These are phyloP conservation scores for Kuraishia molischiana DNA, from an alignment of 805 yeast species.

Conservation along the genomic window DNA sequence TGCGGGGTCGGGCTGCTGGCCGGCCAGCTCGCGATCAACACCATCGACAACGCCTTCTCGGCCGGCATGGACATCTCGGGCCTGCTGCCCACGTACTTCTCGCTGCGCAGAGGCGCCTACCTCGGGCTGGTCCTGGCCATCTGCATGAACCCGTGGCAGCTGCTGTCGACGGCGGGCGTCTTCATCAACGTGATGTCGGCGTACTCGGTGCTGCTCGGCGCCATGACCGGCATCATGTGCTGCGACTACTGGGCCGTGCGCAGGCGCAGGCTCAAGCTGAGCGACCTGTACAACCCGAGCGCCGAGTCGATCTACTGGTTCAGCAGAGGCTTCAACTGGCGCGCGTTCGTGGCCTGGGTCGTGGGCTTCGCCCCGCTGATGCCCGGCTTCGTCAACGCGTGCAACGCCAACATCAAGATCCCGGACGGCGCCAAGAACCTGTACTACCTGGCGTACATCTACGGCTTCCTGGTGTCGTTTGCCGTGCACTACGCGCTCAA, in stretches of 20 bases:
- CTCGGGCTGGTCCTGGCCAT: slow-evolving; percentile 23
- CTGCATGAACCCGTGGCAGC: slow-evolving; percentile 30
- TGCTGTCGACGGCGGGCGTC: slow-evolving; percentile 22
- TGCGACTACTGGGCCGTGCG: slow-evolving; percentile 31
- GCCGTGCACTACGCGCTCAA: slow-evolving; percentile 24
- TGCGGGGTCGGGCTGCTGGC: slow-evolving; percentile 25
- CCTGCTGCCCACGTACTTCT: slow-evolving; percentile 31
- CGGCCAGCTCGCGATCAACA: slow-evolving; percentile 29
- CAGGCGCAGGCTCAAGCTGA: slow-evolving; percentile 25
- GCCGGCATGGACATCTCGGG: slow-evolving; percentile 45
- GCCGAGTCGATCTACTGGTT: slow-evolving; percentile 26
- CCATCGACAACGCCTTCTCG: slow-evolving; percentile 28
- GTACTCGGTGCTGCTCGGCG: slow-evolving; percentile 28
- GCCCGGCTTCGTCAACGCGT: slow-evolving; percentile 34
- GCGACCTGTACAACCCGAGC: slow-evolving; percentile 26
- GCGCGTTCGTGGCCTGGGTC: slow-evolving; percentile 27
- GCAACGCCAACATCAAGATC: slow-evolving; percentile 16
- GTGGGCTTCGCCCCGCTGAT: slow-evolving; percentile 35
- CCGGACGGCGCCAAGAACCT: slow-evolving; percentile 30
- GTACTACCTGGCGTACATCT: slow-evolving; percentile 33
- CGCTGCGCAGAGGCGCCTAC: slow-evolving; percentile 35
- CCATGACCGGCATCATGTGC: slow-evolving; percentile 25
- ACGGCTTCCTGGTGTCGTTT: slow-evolving; percentile 29
- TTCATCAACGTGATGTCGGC: slow-evolving; percentile 20
- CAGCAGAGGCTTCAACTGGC: slow-evolving; percentile 31